Conservation (phyloP, 139 green algal genomes). For the Nannochloris sp. region DNA sequence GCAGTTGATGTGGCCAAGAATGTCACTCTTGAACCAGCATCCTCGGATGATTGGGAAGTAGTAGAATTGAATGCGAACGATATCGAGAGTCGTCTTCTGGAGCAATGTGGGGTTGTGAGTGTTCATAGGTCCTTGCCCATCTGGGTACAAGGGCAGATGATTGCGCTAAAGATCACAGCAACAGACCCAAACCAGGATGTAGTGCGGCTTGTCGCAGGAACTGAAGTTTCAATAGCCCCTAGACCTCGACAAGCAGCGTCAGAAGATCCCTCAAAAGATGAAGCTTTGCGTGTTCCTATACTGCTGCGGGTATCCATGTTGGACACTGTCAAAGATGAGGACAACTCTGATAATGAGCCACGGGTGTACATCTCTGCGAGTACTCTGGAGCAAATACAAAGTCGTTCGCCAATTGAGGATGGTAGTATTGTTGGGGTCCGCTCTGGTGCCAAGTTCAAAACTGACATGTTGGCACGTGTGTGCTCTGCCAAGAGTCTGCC, state of each 20-base stretch:
- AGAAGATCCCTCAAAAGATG: not conserved
- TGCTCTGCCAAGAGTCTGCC: not conserved
- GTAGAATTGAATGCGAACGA: constrained; percentile 65
- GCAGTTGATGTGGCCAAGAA: constrained; percentile 26
- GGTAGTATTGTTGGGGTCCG: not conserved
- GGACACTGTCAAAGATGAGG: not conserved
- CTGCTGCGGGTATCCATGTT: not conserved
- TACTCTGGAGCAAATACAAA: not conserved
- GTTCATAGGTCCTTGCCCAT: constrained; percentile 52
- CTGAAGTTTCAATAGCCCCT: constrained; percentile 66
- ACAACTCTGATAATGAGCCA: constrained; percentile 10
- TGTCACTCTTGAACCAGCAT: constrained; percentile 50
- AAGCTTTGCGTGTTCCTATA: not conserved
- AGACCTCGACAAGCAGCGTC: constrained; percentile 28
- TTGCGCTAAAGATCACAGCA: constrained; percentile 30
- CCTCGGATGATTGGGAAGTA: constrained; percentile 75
- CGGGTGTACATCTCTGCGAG: not conserved
- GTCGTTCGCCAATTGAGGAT: not conserved
- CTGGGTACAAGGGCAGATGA: constrained; percentile 39
- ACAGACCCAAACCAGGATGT: constrained; percentile 17
- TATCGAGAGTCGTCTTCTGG: constrained; percentile 66
- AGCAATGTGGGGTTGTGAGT: constrained; percentile 52
- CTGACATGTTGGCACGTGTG: not conserved
- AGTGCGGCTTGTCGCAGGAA: constrained; percentile 45
- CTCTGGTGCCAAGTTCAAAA: not conserved